Percentiles rank a stretch among this genome's conserved stretches.
phyloP scores from a whole-genome alignment of 2,329 filamentous ascomycete genomes.

The Botryotinia calthae region DNA sequence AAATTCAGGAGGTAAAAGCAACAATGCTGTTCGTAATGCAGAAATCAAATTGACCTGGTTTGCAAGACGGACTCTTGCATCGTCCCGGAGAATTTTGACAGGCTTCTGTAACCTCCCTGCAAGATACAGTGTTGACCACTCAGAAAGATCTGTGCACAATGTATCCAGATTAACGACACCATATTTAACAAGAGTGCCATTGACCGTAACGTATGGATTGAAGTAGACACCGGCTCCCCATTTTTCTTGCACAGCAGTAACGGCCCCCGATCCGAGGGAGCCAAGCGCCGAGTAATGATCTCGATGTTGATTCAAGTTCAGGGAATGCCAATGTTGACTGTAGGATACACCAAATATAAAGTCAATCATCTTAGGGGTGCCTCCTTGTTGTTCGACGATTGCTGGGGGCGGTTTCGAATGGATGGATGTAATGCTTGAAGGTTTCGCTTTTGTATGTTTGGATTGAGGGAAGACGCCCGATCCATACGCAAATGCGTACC shows the following conservation, averaged over 20 bases:
- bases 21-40: slow-evolving; percentile 82
- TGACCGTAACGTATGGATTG: slow-evolving; percentile 91
- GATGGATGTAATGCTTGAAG: slow-evolving; percentile 57
- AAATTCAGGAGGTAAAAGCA: slow-evolving; percentile 80
- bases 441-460: slow-evolving; percentile 47
- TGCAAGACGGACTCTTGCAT: slow-evolving; percentile 85
- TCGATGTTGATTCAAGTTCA: slow-evolving; percentile 85
- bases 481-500: slow-evolving; percentile 96
- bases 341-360: slow-evolving; percentile 96
- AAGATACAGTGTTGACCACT: slow-evolving; percentile 95
- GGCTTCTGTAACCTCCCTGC: slow-evolving; percentile 95
- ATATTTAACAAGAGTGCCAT: slow-evolving; percentile 96
- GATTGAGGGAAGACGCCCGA: slow-evolving; percentile 91
- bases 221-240: slow-evolving; percentile 96
- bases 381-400: slow-evolving; percentile 80
- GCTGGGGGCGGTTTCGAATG: slow-evolving; percentile 81
- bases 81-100: slow-evolving; percentile 94
- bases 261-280: slow-evolving; percentile 77
- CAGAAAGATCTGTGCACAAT: slow-evolving; percentile 77
- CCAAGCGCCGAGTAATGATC: slow-evolving; percentile 89
- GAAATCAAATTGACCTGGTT: slow-evolving; percentile 96
- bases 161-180: slow-evolving; percentile 94
- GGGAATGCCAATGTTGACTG: slow-evolving; percentile 92
- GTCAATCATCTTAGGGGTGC: slow-evolving; percentile 93
- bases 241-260: slow-evolving; percentile 80